phyloP scores from a whole-genome alignment of 176 grass and related monocot species.

The Musa schizocarpa region DNA sequence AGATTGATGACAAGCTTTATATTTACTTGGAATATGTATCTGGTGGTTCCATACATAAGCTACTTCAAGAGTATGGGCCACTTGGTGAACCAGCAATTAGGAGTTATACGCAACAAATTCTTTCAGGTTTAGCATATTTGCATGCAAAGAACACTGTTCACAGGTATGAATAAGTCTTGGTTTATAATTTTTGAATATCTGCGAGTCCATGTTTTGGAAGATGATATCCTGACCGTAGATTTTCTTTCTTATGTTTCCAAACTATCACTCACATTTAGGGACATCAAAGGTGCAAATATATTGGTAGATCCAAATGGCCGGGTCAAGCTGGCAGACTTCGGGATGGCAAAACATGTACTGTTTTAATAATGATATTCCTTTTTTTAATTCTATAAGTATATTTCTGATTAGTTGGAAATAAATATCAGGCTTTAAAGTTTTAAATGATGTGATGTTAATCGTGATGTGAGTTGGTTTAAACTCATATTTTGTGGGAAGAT shows the following conservation, averaged over 20 bases:
- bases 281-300: slow-evolving; percentile 99
- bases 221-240: slow-evolving; percentile 20
- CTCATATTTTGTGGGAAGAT: background rate
- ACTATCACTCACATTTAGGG: slow-evolving; percentile 33
- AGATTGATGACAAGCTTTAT: slow-evolving; percentile 92
- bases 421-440: background rate
- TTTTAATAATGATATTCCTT: background rate
- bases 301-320: slow-evolving; percentile 94
- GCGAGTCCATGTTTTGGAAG: slow-evolving; percentile 5
- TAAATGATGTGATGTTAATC: background rate
- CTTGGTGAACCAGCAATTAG: slow-evolving; percentile 92
- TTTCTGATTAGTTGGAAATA: background rate
- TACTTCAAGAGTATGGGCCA: slow-evolving; percentile 87
- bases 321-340: slow-evolving; percentile 93
- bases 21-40: slow-evolving; percentile 98
- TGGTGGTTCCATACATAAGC: slow-evolving; percentile 94
- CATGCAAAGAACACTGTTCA: slow-evolving; percentile 94
- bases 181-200: slow-evolving; percentile 8
- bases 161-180: slow-evolving; percentile 39
- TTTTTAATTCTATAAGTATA: background rate
- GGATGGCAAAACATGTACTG: slow-evolving; percentile 94
- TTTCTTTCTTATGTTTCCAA: background rate
- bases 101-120: slow-evolving; percentile 93
- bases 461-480: background rate
- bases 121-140: slow-evolving; percentile 89